These are phyloP conservation scores for Mycena maculata DNA, from an alignment of 768 basidiomycete species.

Conservation along the genomic window DNA sequence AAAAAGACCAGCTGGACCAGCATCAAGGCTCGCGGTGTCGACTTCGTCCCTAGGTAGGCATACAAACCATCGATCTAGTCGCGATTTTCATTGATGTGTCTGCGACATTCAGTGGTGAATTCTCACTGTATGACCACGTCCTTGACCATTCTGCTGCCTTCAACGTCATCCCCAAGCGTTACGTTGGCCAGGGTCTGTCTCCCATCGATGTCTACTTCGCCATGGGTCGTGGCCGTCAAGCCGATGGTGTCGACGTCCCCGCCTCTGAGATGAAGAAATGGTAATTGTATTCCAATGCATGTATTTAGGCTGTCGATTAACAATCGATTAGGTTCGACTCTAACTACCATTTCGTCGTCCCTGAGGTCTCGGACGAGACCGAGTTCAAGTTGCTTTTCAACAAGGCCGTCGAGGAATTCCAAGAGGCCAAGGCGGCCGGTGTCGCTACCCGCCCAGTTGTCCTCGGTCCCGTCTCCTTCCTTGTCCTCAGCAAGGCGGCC, in stretches of 20 bases:
- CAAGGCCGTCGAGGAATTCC: slow-evolving; percentile 94
- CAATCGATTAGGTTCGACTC: slow-evolving; percentile 84
- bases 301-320: slow-evolving; percentile 26
- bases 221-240: slow-evolving; percentile 98
- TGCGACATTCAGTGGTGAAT: slow-evolving; percentile 82
- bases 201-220: slow-evolving; percentile 97
- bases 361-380: slow-evolving; percentile 89
- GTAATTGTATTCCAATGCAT: slow-evolving; percentile 57
- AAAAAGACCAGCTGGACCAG: slow-evolving; percentile 89
- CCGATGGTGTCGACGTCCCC: slow-evolving; percentile 93
- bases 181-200: slow-evolving; percentile 86
- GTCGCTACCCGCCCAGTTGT: slow-evolving; percentile 94
- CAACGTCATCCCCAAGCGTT: slow-evolving; percentile 97
- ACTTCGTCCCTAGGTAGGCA: slow-evolving; percentile 89
- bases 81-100: slow-evolving; percentile 35
- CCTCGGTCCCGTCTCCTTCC: slow-evolving; percentile 95
- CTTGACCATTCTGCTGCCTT: slow-evolving; percentile 96
- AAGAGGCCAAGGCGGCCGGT: slow-evolving; percentile 93
- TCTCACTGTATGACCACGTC: slow-evolving; percentile 98
- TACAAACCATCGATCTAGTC: slow-evolving; percentile 28
- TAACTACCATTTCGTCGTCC: slow-evolving; percentile 99
- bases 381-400: slow-evolving; percentile 97
- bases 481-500: slow-evolving; percentile 90
- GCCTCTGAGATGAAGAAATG: slow-evolving; percentile 99
- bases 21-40: slow-evolving; percentile 88